A percentile compares a stretch with the other conserved stretches of the same genome.
phyloP scores from a whole-genome alignment of 2,329 filamentous ascomycete species.

The Capronia epimyces region DNA sequence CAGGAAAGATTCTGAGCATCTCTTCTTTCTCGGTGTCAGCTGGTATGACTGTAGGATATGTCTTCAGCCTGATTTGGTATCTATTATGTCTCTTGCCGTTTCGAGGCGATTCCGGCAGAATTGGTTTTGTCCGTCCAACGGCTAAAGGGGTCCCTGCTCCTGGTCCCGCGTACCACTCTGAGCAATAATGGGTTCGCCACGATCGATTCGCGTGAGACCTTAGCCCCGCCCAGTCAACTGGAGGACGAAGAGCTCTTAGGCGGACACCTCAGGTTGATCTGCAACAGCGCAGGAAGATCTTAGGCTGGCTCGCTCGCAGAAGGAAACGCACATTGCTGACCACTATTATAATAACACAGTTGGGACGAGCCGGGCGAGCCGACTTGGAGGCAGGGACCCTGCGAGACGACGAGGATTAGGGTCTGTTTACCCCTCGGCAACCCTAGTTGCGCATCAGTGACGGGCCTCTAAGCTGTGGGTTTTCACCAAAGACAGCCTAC shows the following conservation, averaged over 20 bases:
- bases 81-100: too few species aligned
- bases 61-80: neutral
- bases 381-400: neutral
- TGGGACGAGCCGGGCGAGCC: constrained; percentile 10
- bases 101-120: too few species aligned
- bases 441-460: constrained; percentile 6
- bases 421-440: neutral
- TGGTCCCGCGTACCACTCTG: neutral
- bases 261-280: neutral
- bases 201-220: constrained; percentile 11
- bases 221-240: constrained; percentile 3
- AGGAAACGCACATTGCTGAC: constrained; percentile 6
- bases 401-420: neutral
- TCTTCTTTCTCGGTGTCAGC: too few species aligned
- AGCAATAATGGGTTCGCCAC: neutral
- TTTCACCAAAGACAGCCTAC: neutral
- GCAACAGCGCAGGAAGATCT: constrained; percentile 9
- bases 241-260: neutral
- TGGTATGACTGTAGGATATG: neutral
- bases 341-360: neutral
- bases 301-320: constrained; percentile 9
- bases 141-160: neutral
- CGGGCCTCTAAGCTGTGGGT: neutral
- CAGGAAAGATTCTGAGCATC: too few species aligned
- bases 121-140: too few species aligned